Conservation (phyloP, 2,329 filamentous ascomycete genomes). For the Dothideomycetes sp. region DNA sequence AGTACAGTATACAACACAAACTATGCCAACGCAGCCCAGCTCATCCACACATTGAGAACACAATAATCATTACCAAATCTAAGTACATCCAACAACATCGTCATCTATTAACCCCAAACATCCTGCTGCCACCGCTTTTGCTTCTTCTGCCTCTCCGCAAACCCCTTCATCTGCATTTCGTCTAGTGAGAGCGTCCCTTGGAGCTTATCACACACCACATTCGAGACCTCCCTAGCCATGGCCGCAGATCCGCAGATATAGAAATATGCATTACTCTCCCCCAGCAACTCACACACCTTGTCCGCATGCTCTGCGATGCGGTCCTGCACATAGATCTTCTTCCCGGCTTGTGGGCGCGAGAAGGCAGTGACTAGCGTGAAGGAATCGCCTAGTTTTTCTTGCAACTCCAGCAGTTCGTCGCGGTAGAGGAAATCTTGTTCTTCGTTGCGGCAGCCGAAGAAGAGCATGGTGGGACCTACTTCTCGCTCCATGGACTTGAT, state of each 20-base stretch:
- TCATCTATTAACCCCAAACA: conserved; percentile 17
- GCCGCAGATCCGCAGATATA: conserved; percentile 33
- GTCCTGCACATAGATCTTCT: conserved; percentile 29
- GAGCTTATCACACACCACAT: conserved; percentile 17
- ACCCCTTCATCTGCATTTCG: conserved; percentile 12
- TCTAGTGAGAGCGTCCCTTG: conserved; percentile 8
- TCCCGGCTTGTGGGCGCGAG: conserved; percentile 14
- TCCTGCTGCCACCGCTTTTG: conserved; percentile 16
- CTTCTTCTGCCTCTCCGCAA: conserved; percentile 15
- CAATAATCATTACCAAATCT: too few species aligned
- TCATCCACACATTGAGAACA: too few species aligned
- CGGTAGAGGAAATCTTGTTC: conserved; percentile 27
- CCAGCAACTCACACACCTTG: conserved; percentile 20
- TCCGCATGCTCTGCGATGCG: conserved; percentile 21
- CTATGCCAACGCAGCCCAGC: too few species aligned
- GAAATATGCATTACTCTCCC: conserved; percentile 23
- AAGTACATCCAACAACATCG: too few species aligned
- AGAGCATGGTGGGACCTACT: conserved; percentile 28
- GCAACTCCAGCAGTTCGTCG: conserved; percentile 19
- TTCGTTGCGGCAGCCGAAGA: conserved; percentile 30
- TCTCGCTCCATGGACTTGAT: conserved; percentile 23
- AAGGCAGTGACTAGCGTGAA: conserved; percentile 23
- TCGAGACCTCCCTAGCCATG: conserved; percentile 33
- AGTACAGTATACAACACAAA: too few species aligned
- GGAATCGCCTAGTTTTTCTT: conserved; percentile 12